Evolutionary conservation across 495 filamentous ascomycete genomes (phyloP), one percentile per base, ranked within the genome.

Genomic region (Penicillium alfredii): DNA sequence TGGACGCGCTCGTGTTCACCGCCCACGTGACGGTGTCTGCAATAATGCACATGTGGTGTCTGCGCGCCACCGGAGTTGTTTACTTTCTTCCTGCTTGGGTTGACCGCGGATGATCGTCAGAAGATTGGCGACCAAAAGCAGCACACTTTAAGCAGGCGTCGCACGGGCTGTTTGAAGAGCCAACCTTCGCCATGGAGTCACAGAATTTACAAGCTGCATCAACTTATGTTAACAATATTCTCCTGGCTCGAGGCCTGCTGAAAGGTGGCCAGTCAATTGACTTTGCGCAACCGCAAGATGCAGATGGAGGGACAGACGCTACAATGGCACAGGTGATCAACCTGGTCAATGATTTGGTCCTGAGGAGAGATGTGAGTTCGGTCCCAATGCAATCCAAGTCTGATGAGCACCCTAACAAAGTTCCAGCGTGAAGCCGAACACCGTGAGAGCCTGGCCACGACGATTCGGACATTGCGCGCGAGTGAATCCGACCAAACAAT

Each of bases 141-240:
- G n/a, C n/a, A n/a, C n/a, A n/a, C n/a, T n/a, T n/a, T n/a, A n/a
- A n/a, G n/a, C n/a, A n/a, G n/a, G n/a, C 32, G 34, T 44, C 30
- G 11, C 25, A 14, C n/a, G n/a, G 42, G 35, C 40, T 38, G 38
- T 31, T 38, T 36, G 30, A 40, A 49, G 41, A 30, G 37, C 33
- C 33, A 51, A 35, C 19, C 40, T 34, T 25, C 30, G 58, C 47
- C 54, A 92, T 92, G 79, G 88, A 93, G 55, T 60, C 76, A 36
- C 77, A 82, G 38, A 90, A 84, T 63, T 68, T 96, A 29, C 77
- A 82, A 47, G 86, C 87, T 38, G 92, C 92, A 16, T 94, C 90
- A 37, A 77, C 79, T 30, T 97, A 97, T 63, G 84, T 98, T 65
- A 98, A 98, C 68, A 95, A 96, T 58, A 81, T 94, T 39, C 71